Conservation (phyloP, 257 asterid species). For the Solanum phureja region DNA sequence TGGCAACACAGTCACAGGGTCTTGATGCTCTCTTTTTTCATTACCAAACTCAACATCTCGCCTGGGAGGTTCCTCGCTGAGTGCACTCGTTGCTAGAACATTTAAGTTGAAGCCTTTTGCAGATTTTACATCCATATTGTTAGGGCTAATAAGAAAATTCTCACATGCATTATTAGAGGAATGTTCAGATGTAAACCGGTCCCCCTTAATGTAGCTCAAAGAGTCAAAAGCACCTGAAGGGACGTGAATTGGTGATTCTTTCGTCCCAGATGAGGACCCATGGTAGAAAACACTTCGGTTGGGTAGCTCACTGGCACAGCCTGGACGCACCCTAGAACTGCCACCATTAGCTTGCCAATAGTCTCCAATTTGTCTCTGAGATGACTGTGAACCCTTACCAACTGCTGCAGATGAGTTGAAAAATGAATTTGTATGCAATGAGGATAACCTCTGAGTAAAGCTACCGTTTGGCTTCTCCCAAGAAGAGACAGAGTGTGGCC, state of each 20-base stretch:
- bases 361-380: slow-evolving; percentile 32
- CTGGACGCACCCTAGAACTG: slow-evolving; percentile 20
- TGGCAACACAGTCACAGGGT: slow-evolving; percentile 33
- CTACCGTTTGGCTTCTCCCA: slow-evolving; percentile 50
- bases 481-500: slow-evolving; percentile 44
- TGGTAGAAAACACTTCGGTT: slow-evolving; percentile 35
- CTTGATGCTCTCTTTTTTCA: slow-evolving; percentile 27
- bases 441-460: slow-evolving; percentile 37
- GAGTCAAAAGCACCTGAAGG: slow-evolving; percentile 22
- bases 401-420: slow-evolving; percentile 30
- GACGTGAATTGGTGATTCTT: slow-evolving; percentile 20
- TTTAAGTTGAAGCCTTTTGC: slow-evolving; percentile 60
- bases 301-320: slow-evolving; percentile 13
- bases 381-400: slow-evolving; percentile 23
- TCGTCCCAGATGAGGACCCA: slow-evolving; percentile 54
- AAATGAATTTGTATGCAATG: slow-evolving; percentile 28
- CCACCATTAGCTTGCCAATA: slow-evolving; percentile 38
- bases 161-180: slow-evolving; percentile 22
- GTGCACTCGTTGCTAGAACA: slow-evolving; percentile 31
- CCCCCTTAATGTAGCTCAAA: slow-evolving; percentile 24
- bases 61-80: slow-evolving; percentile 20
- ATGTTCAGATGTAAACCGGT: slow-evolving; percentile 17
- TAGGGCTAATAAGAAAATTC: slow-evolving; percentile 17
- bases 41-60: slow-evolving; percentile 35
- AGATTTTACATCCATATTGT: slow-evolving; percentile 24